Conservation (phyloP, 1,284 basidiomycete genomes). For the Farysia itapuensis region DNA sequence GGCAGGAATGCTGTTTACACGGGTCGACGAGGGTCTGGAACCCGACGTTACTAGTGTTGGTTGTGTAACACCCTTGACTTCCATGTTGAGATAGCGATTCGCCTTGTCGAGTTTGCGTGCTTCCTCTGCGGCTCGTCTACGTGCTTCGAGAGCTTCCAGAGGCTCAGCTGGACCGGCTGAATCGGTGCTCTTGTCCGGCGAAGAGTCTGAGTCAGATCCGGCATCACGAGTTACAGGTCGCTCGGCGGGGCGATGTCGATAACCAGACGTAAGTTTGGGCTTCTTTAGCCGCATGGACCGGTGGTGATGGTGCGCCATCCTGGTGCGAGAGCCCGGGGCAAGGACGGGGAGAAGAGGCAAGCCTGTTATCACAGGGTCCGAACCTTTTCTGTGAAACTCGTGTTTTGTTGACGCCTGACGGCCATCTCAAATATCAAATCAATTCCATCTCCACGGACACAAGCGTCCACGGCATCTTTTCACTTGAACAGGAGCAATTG, state of each 20-base stretch:
- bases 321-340: not conserved
- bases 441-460: too few species aligned
- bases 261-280: not conserved
- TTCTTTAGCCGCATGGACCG: conserved; percentile 1
- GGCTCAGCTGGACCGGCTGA: not conserved
- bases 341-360: too few species aligned
- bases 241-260: not conserved
- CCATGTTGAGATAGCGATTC: conserved; percentile 13
- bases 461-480: too few species aligned
- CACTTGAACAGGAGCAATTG: too few species aligned
- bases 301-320: not conserved
- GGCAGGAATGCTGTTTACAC: not conserved
- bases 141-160: conserved; percentile 5
- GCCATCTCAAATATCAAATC: too few species aligned
- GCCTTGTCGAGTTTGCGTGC: conserved; percentile 22
- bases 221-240: not conserved
- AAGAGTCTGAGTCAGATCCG: conserved; percentile 8
- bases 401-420: too few species aligned
- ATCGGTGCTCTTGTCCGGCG: conserved; percentile 6
- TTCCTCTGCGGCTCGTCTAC: conserved; percentile 3
- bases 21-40: not conserved
- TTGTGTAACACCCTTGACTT: conserved; percentile 4
- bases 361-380: too few species aligned
- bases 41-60: not conserved
- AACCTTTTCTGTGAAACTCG: too few species aligned